A percentile compares a stretch with the other conserved stretches of the same genome.
phyloP scores from a whole-genome alignment of 495 filamentous ascomycete genomes.

The Hypomontagnella submonticulosa region DNA sequence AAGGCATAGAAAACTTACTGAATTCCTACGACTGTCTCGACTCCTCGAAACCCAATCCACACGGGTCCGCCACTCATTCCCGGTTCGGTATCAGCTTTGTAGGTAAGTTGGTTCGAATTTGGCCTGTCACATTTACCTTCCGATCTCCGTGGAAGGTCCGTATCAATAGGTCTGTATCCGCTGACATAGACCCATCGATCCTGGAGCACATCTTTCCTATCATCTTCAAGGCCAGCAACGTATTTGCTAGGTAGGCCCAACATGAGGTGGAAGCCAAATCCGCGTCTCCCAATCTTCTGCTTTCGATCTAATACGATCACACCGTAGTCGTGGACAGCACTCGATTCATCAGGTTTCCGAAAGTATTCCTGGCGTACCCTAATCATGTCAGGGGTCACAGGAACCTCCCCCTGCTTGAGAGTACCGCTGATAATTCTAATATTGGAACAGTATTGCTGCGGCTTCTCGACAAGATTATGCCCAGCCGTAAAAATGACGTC shows the following conservation, averaged over 20 bases:
- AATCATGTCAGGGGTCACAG: slow-evolving; percentile 22
- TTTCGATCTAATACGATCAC: slow-evolving; percentile 25
- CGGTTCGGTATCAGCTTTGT: slow-evolving; percentile 23
- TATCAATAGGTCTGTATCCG: slow-evolving; percentile 20
- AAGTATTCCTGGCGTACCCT: slow-evolving; percentile 31
- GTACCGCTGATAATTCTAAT: slow-evolving; percentile 23
- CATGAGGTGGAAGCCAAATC: slow-evolving; percentile 30
- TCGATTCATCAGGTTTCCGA: slow-evolving; percentile 20
- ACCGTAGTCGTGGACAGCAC: slow-evolving; percentile 34
- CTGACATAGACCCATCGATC: slow-evolving; percentile 19
- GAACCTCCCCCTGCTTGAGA: slow-evolving; percentile 3
- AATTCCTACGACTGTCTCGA: slow-evolving; percentile 36
- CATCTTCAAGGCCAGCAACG: not conserved
- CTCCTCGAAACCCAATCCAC: slow-evolving; percentile 36
- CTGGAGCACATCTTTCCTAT: slow-evolving; percentile 14
- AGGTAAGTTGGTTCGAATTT: slow-evolving; percentile 5
- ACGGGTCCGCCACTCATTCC: slow-evolving; percentile 43
- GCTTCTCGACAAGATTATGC: slow-evolving; percentile 35
- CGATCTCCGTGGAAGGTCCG: slow-evolving; percentile 10
- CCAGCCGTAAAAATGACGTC: slow-evolving; percentile 41
- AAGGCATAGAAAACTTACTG: slow-evolving; percentile 23
- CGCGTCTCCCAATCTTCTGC: slow-evolving; percentile 14
- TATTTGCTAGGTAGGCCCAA: slow-evolving; percentile 13
- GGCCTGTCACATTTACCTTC: slow-evolving; percentile 15
- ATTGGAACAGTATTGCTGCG: slow-evolving; percentile 23